Evolutionary conservation across 2,329 filamentous ascomycete species (phyloP).

Genomic region (Ophiognomonia clavigignenti-juglandacearum): DNA sequence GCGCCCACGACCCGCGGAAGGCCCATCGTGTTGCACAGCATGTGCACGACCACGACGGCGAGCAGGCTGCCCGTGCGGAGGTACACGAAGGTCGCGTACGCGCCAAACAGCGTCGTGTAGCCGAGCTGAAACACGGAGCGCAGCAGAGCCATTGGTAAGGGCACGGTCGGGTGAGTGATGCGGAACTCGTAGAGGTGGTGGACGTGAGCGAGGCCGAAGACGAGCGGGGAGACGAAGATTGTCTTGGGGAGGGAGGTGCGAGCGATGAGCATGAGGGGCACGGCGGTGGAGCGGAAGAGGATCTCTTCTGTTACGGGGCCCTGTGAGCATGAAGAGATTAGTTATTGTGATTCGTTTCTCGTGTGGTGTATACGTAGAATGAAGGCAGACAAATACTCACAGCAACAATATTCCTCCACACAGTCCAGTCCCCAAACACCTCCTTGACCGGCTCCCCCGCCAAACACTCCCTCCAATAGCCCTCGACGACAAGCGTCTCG

Average conservation of each 20-base stretch:
- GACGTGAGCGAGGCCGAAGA: constrained; percentile 89
- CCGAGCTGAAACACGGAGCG: constrained; percentile 78
- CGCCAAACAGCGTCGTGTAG: constrained; percentile 91
- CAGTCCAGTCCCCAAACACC: constrained; percentile 67
- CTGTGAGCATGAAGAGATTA: constrained; percentile 34
- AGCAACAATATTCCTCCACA: constrained; percentile 81
- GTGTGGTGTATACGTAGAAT: background rate
- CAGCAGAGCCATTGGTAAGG: constrained; percentile 56
- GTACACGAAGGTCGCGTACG: constrained; percentile 84
- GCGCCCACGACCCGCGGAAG: constrained; percentile 81
- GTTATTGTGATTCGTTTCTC: background rate
- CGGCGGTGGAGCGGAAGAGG: constrained; percentile 82
- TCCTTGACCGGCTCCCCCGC: constrained; percentile 50
- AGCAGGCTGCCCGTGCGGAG: constrained; percentile 78
- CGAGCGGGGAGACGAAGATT: constrained; percentile 77
- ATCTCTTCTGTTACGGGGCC: constrained; percentile 90
- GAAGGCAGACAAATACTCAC: constrained; percentile 47
- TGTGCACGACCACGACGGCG: constrained; percentile 71
- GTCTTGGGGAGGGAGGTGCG: constrained; percentile 52
- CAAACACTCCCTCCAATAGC: constrained; percentile 62
- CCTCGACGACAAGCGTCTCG: constrained; percentile 70
- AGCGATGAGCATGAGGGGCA: constrained; percentile 76
- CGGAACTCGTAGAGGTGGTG: constrained; percentile 97
- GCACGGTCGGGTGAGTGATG: constrained; percentile 68
- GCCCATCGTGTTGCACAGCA: constrained; percentile 90